Evolutionary conservation across 257 asterid genomes (phyloP).

Genomic region (Datura wrightii): DNA sequence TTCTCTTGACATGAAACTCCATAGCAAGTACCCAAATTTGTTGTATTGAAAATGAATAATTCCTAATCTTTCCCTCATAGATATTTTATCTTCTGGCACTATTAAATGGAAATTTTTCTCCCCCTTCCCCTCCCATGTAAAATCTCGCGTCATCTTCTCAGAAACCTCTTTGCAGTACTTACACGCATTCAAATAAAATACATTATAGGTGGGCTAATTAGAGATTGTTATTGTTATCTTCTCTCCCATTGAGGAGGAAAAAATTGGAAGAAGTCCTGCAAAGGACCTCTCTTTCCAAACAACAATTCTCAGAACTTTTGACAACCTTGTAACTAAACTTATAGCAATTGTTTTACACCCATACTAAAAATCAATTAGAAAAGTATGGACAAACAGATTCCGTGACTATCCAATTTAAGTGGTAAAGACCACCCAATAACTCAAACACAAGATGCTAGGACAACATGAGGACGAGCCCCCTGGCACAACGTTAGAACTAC

Average conservation of each 20-base stretch:
- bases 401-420: background rate
- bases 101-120: background rate
- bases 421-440: background rate
- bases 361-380: background rate
- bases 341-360: background rate
- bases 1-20: background rate
- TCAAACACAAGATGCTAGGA: background rate
- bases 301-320: background rate
- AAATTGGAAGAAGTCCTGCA: background rate
- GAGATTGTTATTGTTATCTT: background rate
- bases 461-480: background rate
- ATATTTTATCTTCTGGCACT: background rate
- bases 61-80: background rate
- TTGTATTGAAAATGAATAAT: background rate
- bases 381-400: background rate
- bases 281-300: background rate
- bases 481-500: background rate
- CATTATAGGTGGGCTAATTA: background rate
- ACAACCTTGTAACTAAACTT: background rate
- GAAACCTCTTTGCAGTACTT: background rate
- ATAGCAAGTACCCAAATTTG: background rate
- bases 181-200: background rate
- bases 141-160: background rate
- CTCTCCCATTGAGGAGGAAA: background rate
- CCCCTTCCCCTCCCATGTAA: background rate